Percentiles rank a stretch among this genome's conserved stretches.
phyloP scores from a whole-genome alignment of 495 filamentous ascomycete genomes.

The Penicillium desertorum region DNA sequence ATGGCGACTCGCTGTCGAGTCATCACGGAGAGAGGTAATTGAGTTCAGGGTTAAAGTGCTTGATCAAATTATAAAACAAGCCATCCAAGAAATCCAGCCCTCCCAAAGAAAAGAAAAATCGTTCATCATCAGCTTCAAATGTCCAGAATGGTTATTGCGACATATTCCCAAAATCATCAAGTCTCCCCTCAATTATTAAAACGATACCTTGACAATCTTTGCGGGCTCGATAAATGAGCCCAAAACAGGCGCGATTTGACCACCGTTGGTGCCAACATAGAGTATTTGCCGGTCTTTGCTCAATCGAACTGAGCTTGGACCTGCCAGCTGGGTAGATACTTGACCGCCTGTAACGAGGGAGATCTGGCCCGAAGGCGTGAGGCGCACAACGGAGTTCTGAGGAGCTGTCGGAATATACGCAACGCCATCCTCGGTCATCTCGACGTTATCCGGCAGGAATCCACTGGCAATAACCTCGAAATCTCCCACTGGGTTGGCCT shows the following conservation, averaged over 20 bases:
- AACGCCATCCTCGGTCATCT: conserved; percentile 35
- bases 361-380: conserved; percentile 29
- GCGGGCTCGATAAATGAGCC: conserved; percentile 33
- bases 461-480: conserved; percentile 34
- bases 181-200: conserved; percentile 6
- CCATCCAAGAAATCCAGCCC: background rate
- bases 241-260: conserved; percentile 29
- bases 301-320: conserved; percentile 29
- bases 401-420: conserved; percentile 37
- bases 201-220: conserved; percentile 29
- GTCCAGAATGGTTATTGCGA: background rate
- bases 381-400: conserved; percentile 30
- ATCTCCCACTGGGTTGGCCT: conserved; percentile 27
- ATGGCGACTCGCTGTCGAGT: background rate
- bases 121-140: background rate
- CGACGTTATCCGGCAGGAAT: conserved; percentile 35
- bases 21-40: background rate
- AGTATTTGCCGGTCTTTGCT: conserved; percentile 26
- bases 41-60: background rate
- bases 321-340: conserved; percentile 28
- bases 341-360: conserved; percentile 28
- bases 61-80: background rate
- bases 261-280: conserved; percentile 34
- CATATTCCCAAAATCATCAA: background rate
- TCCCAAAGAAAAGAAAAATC: background rate